Percentiles rank a stretch among this genome's conserved stretches.
phyloP scores from a whole-genome alignment of 192 early-diverging fungal species.

The Coemansia sp. region DNA sequence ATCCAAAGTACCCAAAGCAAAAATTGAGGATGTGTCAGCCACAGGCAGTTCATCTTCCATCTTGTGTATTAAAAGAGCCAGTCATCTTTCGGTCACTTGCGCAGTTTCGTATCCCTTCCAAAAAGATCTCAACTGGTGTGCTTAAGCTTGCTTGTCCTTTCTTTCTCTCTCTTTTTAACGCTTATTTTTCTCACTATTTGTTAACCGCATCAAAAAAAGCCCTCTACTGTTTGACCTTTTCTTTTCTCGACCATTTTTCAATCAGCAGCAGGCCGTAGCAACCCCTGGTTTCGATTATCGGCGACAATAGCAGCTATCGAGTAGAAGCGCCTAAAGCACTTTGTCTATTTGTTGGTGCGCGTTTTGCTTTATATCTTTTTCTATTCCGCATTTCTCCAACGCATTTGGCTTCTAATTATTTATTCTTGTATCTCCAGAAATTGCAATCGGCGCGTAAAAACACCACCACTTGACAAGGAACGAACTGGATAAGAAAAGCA shows the following conservation, averaged over 20 bases:
- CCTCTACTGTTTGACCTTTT: slow-evolving; percentile 4
- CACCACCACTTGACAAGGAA: neutral
- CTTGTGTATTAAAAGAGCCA: too few relatives aligned
- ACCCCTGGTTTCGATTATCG: neutral
- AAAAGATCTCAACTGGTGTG: neutral
- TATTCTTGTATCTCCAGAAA: neutral
- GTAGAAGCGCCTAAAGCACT: neutral
- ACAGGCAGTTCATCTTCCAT: too few relatives aligned
- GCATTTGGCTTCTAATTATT: neutral
- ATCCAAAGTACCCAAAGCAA: neutral
- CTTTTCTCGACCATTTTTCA: neutral
- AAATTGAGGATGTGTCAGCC: too few relatives aligned
- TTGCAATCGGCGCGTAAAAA: neutral
- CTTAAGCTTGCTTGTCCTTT: neutral
- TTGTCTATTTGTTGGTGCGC: slow-evolving; percentile 13
- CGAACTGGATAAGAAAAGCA: neutral
- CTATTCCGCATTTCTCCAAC: slow-evolving; percentile 1
- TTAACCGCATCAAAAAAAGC: neutral
- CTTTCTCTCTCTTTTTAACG: slow-evolving; percentile 4
- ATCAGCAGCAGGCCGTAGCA: neutral
- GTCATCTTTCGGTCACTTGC: neutral
- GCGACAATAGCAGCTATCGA: neutral
- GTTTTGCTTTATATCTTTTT: slow-evolving; percentile 1
- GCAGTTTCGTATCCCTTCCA: neutral
- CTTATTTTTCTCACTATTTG: slow-evolving; percentile 15